A percentile compares a stretch with the other conserved stretches of the same genome.
These are phyloP conservation scores for Bassia scoparia DNA, from an alignment of 148 eudicot species.

Conservation along the genomic window DNA sequence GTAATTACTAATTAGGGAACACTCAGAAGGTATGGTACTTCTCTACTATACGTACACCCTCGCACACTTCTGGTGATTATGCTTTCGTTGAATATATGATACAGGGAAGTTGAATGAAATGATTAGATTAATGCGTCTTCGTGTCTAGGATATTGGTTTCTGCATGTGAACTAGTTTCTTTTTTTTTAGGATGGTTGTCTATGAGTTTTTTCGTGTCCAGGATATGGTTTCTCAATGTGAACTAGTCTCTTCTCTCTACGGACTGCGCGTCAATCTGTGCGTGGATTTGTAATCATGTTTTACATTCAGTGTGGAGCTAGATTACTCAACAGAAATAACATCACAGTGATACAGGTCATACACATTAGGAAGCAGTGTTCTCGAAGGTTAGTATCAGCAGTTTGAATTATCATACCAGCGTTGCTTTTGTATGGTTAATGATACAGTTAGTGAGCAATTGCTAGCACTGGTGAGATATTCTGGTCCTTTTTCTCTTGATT, in stretches of 20 bases:
- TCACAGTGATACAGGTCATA: conserved; percentile 36
- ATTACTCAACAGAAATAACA: background rate
- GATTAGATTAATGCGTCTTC: background rate
- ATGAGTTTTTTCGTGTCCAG: too few species aligned
- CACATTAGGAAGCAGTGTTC: conserved; percentile 29
- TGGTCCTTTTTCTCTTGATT: background rate
- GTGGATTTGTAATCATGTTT: background rate
- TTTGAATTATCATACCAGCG: conserved; percentile 73
- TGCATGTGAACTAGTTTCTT: too few species aligned
- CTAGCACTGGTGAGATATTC: conserved; percentile 36
- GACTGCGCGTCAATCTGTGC: background rate
- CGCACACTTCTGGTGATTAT: background rate
- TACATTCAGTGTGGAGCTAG: background rate
- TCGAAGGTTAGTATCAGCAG: conserved; percentile 40
- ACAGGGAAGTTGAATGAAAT: background rate
- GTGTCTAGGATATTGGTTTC: too few species aligned
- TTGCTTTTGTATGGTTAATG: conserved; percentile 65
- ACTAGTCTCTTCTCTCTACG: background rate
- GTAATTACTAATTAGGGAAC: background rate
- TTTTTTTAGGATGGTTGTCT: too few species aligned
- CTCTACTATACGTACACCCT: too few species aligned
- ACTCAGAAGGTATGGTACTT: background rate
- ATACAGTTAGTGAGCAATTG: conserved; percentile 36
- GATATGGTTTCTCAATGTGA: too few species aligned
- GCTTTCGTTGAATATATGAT: background rate